Conservation (phyloP, 2,329 filamentous ascomycete genomes). For the Pleoardoris graminearum region DNA sequence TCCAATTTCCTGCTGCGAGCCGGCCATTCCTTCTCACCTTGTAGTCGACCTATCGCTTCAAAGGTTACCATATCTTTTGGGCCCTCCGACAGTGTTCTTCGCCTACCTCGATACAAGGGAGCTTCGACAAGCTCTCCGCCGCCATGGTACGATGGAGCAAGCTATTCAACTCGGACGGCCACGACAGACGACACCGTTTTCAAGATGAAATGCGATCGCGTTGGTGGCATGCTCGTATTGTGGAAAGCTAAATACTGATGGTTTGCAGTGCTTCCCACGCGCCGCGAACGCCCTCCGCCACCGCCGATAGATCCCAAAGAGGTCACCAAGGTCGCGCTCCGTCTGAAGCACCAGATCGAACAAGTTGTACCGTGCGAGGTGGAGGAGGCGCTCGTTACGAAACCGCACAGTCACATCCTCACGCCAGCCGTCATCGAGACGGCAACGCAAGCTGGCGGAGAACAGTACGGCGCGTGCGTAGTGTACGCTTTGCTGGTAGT, state of each 20-base stretch:
- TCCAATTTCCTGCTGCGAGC: neutral
- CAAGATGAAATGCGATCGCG: conserved; percentile 50
- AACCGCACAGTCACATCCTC: conserved; percentile 82
- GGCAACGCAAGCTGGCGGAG: conserved; percentile 78
- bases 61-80: no score
- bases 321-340: conserved; percentile 87
- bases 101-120: conserved; percentile 3
- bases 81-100: neutral
- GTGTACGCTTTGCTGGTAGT: conserved; percentile 80
- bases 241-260: conserved; percentile 6
- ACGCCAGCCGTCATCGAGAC: conserved; percentile 78
- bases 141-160: conserved; percentile 47
- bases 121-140: conserved; percentile 15
- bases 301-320: conserved; percentile 74
- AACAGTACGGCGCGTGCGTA: conserved; percentile 75
- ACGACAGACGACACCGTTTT: conserved; percentile 43
- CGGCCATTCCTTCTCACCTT: neutral
- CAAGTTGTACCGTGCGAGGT: conserved; percentile 89
- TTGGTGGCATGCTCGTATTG: conserved; percentile 22
- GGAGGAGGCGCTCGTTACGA: conserved; percentile 72
- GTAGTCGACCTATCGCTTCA: no score
- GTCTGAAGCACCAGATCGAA: conserved; percentile 88
- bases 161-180: conserved; percentile 43
- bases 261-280: conserved; percentile 66
- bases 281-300: conserved; percentile 60